phyloP scores from a whole-genome alignment of 306 rosid species.

The Begonia masoniana region DNA sequence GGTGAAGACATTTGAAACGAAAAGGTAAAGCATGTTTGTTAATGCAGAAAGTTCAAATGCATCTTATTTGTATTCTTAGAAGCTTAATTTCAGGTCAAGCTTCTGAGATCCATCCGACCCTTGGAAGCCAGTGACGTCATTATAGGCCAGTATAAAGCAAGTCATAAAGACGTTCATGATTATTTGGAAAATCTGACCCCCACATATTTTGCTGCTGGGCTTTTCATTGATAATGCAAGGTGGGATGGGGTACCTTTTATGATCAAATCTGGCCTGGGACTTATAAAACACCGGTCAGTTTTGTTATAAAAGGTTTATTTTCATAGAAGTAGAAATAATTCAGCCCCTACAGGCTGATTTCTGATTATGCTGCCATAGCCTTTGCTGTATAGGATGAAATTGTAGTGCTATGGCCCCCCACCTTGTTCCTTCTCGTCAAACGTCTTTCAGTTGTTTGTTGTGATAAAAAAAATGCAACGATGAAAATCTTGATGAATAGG shows the following conservation, averaged over 20 bases:
- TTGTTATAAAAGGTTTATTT: conserved; percentile 3
- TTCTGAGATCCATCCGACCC: conserved; percentile 67
- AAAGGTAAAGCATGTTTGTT: conserved; percentile 41
- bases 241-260: conserved; percentile 98
- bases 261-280: conserved; percentile 81
- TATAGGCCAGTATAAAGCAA: conserved; percentile 82
- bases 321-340: too few species aligned
- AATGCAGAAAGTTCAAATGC: conserved; percentile 5
- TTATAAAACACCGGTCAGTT: conserved; percentile 71
- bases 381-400: too few species aligned
- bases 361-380: too few species aligned
- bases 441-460: too few species aligned
- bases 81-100: conserved; percentile 65
- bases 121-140: conserved; percentile 64
- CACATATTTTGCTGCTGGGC: conserved; percentile 75
- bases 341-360: too few species aligned
- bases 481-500: too few species aligned
- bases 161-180: conserved; percentile 28
- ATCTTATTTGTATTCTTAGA: conserved; percentile 19
- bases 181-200: conserved; percentile 55
- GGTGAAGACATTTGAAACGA: conserved; percentile 93
- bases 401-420: too few species aligned
- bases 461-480: too few species aligned
- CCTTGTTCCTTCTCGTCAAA: too few species aligned
- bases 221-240: conserved; percentile 79